Base-by-base conservation (phyloP, 2,329 filamentous ascomycete species). In the Metarhizium brunneum region DNA sequence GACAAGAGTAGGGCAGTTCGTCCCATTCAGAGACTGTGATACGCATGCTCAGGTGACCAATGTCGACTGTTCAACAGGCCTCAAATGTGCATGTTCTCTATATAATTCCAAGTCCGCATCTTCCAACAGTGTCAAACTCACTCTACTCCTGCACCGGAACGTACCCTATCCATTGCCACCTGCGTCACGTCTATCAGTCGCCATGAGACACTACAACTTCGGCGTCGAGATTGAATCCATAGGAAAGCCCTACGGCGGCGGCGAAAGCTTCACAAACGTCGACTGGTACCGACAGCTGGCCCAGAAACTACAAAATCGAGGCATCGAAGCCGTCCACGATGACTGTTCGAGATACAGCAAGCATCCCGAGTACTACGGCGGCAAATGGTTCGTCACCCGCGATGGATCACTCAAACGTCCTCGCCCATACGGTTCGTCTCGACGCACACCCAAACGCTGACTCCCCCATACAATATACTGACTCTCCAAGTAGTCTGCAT, bases 381-480 rank as follows among this genome's bases (percentile, higher is more conserved):
- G 69, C 16, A 73, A 73, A 60, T 73, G 71, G 71, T 73, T 71
- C 57, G 69, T 73, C 55, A 73, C 71, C 11, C 64, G 69, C 35
- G 71, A 73, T 56, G 71, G 70, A 6, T 73, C 71, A 25, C 59
- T 73, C 47, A 70, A 71, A 58, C 62, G 70, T n/a, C 66, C 67
- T 53, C 62, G 63, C 36, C 70, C 70, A 10, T 65, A 65, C 52
- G 69, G 69, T 71, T 64, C 40, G 67, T 64, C 45, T 25, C 3
- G 4, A 25, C 25, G 4, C 3, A 25, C 25, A 25, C 25, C 25
- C 25, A 25, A 25, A 25, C 25, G 4, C 25, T 3, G 25, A 25
- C 25, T 35, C 10, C 32, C 10, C 32, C 32, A 2, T 25, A 47
- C 8, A 25, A 4, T 20, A 13, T 25, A 47, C 43, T 47, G 18